Base-by-base conservation (phyloP, 179 eudicot species). In the Gypsophila paniculata region DNA sequence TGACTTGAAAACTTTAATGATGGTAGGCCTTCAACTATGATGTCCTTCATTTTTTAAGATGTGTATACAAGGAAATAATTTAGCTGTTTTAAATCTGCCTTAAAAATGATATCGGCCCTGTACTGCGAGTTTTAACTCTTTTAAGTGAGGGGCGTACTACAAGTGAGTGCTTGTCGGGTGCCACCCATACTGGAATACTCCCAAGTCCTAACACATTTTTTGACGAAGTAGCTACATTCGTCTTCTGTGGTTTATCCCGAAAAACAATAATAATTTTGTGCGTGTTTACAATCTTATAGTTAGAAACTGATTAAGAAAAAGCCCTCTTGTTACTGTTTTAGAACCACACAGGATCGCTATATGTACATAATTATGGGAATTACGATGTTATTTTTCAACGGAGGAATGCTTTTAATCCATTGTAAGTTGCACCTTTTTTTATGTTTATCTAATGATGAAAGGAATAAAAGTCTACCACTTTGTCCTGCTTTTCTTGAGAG, bases 371-470 rank as follows among this genome's bases (percentile, higher is more conserved):
- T 39, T 39, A 36, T 63, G 11, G 46, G 42, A 3, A 32, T 61
- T 61, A 29, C 39, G 17, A 25, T 14, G 15, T 36, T 36, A 36
- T 36, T 62, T 62, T 62, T 62, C 12, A 32, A 65, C 42, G 29
- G 68, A 22, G 5, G 39, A n/a, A 13, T 44, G 32, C 70, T 66
- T 66, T 66, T 66, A 23, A 46, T 66, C 23, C 19, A 48, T 19
- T 36, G 25, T 62, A 62, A 34, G 25, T 65, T 44, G 69, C 25
- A 25, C 53, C 52, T 42, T 65, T 65, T 65, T n/a, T 4, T 21
- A n/a, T 29, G 34, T 66, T 66, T 66, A 26, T 66, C 25, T 7
- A 25, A 66, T 66, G 55, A 66, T 66, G 54, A n/a, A 19, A 46
- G 55, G 70, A 66, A 46, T 44, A 42, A 48, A 44, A 48, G 70